Percentiles rank a stretch among this genome's conserved stretches.
Evolutionary conservation across 2,329 filamentous ascomycete genomes (phyloP).

Genomic region (Calonectria naviculata): DNA sequence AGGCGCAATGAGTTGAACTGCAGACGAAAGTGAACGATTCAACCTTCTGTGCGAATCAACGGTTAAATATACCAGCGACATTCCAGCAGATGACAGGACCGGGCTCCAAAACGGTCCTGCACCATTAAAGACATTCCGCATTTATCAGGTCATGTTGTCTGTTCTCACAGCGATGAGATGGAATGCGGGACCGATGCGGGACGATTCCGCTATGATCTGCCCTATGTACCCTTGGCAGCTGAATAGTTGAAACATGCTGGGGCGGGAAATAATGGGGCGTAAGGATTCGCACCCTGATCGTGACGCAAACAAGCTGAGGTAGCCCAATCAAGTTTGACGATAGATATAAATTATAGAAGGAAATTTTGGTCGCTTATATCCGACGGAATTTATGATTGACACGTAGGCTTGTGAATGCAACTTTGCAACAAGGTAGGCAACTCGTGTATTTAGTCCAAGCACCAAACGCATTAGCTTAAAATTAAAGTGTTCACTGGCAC

Average conservation of each 20-base stretch:
- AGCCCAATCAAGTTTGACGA: background rate
- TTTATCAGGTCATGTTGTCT: background rate
- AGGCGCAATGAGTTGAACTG: no score
- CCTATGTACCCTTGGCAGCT: background rate
- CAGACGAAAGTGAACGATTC: background rate
- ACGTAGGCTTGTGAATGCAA: no score
- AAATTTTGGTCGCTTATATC: no score
- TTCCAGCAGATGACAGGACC: background rate
- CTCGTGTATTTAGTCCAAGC: no score
- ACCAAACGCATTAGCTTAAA: no score
- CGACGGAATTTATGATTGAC: no score
- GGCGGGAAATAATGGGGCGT: background rate
- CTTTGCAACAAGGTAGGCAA: no score
- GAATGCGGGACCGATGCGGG: background rate
- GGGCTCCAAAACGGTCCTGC: background rate
- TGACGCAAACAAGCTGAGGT: background rate
- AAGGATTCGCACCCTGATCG: background rate
- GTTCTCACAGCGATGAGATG: background rate
- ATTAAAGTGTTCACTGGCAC: no score
- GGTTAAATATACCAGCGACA: background rate
- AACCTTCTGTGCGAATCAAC: background rate
- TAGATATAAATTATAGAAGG: no score
- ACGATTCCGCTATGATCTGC: background rate
- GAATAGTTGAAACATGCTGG: background rate
- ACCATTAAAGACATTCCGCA: background rate